Evolutionary conservation across 139 green algal genomes (phyloP), one percentile per base, ranked within the genome.

Genomic region (Chlamydomonas incerta): DNA sequence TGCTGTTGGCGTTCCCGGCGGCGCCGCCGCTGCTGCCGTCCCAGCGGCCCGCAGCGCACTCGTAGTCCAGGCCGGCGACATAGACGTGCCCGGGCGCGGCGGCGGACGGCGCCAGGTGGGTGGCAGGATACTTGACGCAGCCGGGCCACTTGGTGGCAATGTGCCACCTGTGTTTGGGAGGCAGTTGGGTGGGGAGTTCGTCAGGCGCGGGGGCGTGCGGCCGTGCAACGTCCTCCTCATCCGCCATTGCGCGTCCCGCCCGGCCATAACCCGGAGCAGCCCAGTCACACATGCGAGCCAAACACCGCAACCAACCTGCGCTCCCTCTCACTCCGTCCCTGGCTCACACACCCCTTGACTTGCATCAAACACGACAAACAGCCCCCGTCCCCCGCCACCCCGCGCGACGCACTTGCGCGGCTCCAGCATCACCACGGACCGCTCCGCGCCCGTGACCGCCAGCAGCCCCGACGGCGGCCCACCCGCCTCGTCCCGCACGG

Each of bases 31-130:
- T 35, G 50, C 82, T 76, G 37, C 68, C 81, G 52, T 87, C 87
- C 87, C 87, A 91, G 50, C 87, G 55, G 21, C 82, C 87, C 9
- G 81, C 87, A n/a, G 80, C 31, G 21, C 79, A 77, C 37, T 91
- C 87, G 47, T 86, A 82, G 63, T 91, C 87, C 28, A 91, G 87
- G 0, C 87, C 87, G 6, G 87, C 82, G 41, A 86, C 68, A 31
- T 79, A 87, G 3, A 74, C 76, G 69, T 81, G 88, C 35, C 55
- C 41, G 5, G 87, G 87, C 31, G 73, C 62, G 3, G 26, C 35
- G 26, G 65, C 46, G 6, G 86, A 83, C 52, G 87, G 74, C 2
- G 63, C 70, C 50, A 91, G 21, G 69, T 87, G 85, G 18, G 82
- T 83, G 28, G 87, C 71, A 0, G 87, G 81, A 41, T 84, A 74